Evolutionary conservation across 2,329 filamentous ascomycete genomes (phyloP).

Genomic region (Emericellopsis atlantica): DNA sequence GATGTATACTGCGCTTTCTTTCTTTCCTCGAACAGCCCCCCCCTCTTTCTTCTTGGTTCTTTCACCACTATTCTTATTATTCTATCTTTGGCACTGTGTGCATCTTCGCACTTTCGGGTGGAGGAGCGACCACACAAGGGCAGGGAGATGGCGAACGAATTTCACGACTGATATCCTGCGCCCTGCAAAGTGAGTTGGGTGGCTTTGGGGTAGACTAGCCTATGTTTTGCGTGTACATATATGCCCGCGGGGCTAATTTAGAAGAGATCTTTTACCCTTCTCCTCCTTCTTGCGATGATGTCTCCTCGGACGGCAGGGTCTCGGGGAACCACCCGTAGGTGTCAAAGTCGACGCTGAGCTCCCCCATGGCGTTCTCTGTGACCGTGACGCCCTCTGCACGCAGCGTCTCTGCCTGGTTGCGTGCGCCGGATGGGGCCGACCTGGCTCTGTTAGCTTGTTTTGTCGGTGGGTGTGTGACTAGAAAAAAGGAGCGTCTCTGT

Average conservation of each 20-base stretch:
- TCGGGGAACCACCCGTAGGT: slow-evolving; percentile 45
- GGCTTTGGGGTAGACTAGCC: neutral
- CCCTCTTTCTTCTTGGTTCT: slow-evolving; percentile 9
- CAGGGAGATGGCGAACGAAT: neutral
- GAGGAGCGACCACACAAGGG: neutral
- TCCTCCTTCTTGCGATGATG: neutral
- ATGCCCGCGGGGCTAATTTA: neutral
- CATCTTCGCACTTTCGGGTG: too few species aligned
- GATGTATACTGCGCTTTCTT: slow-evolving; percentile 4
- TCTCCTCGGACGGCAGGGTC: slow-evolving; percentile 31
- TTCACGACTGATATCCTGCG: neutral
- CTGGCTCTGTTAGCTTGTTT: slow-evolving; percentile 13
- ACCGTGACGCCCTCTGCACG: slow-evolving; percentile 39
- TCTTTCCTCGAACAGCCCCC: slow-evolving; percentile 3
- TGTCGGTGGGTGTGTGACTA: too few species aligned
- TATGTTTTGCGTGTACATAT: neutral
- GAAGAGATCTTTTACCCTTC: neutral
- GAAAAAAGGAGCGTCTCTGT: neutral
- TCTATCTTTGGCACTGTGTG: too few species aligned
- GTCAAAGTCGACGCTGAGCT: slow-evolving; percentile 35
- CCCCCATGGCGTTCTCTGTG: slow-evolving; percentile 32
- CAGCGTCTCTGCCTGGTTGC: slow-evolving; percentile 37
- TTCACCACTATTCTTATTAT: neutral
- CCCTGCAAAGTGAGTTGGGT: neutral
- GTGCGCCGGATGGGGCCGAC: slow-evolving; percentile 33